Percentiles rank a stretch among this genome's conserved stretches.
Evolutionary conservation across 2,329 filamentous ascomycete species (phyloP).

Genomic region (Moelleriella libera): DNA sequence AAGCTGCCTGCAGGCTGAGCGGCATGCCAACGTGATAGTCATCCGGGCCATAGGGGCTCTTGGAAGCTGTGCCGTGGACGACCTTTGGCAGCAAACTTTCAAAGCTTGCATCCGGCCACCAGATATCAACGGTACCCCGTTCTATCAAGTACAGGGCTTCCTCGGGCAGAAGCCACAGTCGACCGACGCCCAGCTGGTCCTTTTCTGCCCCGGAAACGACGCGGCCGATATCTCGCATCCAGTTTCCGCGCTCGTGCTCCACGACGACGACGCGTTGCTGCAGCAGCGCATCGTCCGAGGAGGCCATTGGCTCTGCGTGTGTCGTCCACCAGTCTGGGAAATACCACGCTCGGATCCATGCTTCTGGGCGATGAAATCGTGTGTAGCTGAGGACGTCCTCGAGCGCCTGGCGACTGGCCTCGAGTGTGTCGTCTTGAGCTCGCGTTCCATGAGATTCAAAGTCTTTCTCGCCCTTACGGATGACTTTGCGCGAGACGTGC

Average conservation of each 20-base stretch:
- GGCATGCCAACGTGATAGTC: slow-evolving; percentile 56
- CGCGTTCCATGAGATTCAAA: slow-evolving; percentile 87
- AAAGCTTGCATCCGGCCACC: slow-evolving; percentile 55
- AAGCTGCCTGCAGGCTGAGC: slow-evolving; percentile 82
- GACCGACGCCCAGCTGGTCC: slow-evolving; percentile 41
- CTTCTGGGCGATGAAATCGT: slow-evolving; percentile 55
- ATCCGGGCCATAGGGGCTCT: slow-evolving; percentile 12
- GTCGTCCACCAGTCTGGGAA: slow-evolving; percentile 46
- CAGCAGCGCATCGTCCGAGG: slow-evolving; percentile 12
- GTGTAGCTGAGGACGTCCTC: slow-evolving; percentile 72
- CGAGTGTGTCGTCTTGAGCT: slow-evolving; percentile 64
- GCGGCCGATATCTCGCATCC: slow-evolving; percentile 64
- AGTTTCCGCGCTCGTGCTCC: slow-evolving; percentile 56
- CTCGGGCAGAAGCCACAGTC: slow-evolving; percentile 77
- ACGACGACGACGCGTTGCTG: slow-evolving; percentile 49
- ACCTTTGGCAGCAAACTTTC: slow-evolving; percentile 29
- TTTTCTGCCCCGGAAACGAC: slow-evolving; percentile 40
- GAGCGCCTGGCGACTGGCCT: slow-evolving; percentile 75
- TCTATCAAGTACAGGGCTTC: slow-evolving; percentile 85
- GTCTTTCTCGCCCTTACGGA: slow-evolving; percentile 91
- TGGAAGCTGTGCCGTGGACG: slow-evolving; percentile 8
- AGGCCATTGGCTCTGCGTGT: slow-evolving; percentile 1
- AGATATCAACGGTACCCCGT: slow-evolving; percentile 71
- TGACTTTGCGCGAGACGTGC: slow-evolving; percentile 44
- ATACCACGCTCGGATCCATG: slow-evolving; percentile 57